Conservation (phyloP, 257 asterid species). For the Rehmannia glutinosa region DNA sequence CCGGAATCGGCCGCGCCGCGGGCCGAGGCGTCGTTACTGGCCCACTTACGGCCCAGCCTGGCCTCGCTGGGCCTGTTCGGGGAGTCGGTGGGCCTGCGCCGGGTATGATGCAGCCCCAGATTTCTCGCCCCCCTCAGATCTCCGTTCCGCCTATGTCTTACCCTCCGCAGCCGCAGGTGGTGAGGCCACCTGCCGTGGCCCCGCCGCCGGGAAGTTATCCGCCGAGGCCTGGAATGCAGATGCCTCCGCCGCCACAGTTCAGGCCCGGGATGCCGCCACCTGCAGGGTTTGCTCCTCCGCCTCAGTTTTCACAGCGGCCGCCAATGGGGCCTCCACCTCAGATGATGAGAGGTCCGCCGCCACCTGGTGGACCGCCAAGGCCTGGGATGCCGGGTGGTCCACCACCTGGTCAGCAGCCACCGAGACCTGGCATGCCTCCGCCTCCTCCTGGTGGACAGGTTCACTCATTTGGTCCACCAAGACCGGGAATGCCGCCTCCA, state of each 20-base stretch:
- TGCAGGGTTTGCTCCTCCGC: slow-evolving; percentile 47
- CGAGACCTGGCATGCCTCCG: slow-evolving; percentile 64
- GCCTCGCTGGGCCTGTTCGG: slow-evolving; percentile 76
- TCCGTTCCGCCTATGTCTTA: slow-evolving; percentile 55
- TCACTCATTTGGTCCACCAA: slow-evolving; percentile 62
- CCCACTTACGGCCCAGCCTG: slow-evolving; percentile 62
- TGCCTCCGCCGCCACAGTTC: slow-evolving; percentile 46
- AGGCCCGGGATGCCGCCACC: slow-evolving; percentile 53
- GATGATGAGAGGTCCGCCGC: slow-evolving; percentile 72
- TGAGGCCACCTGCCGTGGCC: slow-evolving; percentile 46
- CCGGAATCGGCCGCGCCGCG: slow-evolving; percentile 76
- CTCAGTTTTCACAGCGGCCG: slow-evolving; percentile 65
- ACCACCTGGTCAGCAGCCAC: slow-evolving; percentile 45
- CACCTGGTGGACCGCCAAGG: slow-evolving; percentile 51
- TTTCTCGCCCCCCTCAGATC: slow-evolving; percentile 63
- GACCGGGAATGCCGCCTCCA: slow-evolving; percentile 73
- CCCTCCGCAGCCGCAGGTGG: slow-evolving; percentile 42
- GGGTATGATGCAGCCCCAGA: slow-evolving; percentile 91
- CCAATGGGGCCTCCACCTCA: slow-evolving; percentile 58
- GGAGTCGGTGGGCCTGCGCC: slow-evolving; percentile 88
- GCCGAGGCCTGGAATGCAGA: slow-evolving; percentile 39
- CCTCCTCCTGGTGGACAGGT: slow-evolving; percentile 51
- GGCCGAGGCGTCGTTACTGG: slow-evolving; percentile 74
- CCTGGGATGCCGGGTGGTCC: slow-evolving; percentile 75
- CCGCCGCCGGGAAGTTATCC: slow-evolving; percentile 41